Evolutionary conservation across 2,329 filamentous ascomycete species (phyloP).

Genomic region (Paracoccidioides lutzii): DNA sequence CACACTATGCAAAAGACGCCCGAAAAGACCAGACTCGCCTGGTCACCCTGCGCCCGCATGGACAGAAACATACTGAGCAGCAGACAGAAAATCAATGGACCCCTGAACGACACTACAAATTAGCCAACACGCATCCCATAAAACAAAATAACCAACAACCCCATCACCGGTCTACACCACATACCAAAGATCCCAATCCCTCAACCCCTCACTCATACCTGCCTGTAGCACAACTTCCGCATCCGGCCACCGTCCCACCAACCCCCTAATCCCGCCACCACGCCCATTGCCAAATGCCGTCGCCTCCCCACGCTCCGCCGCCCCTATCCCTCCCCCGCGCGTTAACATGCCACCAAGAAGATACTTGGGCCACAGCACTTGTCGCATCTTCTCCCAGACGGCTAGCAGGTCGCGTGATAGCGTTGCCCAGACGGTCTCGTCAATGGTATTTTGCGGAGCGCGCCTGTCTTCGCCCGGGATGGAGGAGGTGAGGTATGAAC

Average conservation of each 20-base stretch:
- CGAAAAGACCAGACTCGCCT: constrained; percentile 82
- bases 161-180: constrained; percentile 6
- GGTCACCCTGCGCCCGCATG: constrained; percentile 61
- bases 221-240: constrained; percentile 53
- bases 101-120: constrained; percentile 40
- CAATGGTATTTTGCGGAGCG: constrained; percentile 83
- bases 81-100: constrained; percentile 86
- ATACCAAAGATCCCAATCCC: constrained; percentile 93
- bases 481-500: constrained; percentile 73
- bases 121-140: neutral
- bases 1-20: constrained; percentile 95
- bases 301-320: constrained; percentile 45
- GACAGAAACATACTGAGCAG: constrained; percentile 78
- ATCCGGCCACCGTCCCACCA: constrained; percentile 54
- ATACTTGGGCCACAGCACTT: constrained; percentile 93
- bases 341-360: constrained; percentile 58
- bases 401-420: constrained; percentile 79
- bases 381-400: constrained; percentile 96
- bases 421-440: constrained; percentile 97
- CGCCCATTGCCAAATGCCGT: constrained; percentile 27
- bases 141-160: neutral
- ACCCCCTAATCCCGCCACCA: constrained; percentile 37
- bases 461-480: constrained; percentile 88
- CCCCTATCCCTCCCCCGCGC: constrained; percentile 41
- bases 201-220: constrained; percentile 73